Percentiles rank a stretch among this genome's conserved stretches.
Conservation (phyloP, 75 land plant genomes). For the Pseudotsuga menziesii region DNA sequence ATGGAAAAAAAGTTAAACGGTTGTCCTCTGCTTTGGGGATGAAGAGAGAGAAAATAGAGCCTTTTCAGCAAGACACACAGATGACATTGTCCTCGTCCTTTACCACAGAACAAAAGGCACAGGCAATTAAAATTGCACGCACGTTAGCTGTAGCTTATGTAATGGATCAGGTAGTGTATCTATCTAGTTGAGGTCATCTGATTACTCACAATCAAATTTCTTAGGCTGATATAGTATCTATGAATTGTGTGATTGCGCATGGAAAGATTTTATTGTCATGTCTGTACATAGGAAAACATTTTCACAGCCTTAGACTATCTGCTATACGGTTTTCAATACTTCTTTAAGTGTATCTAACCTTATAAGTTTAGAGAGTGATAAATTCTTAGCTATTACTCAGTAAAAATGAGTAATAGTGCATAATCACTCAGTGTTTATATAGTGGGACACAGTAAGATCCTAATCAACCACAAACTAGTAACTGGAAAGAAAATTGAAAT, state of each 20-base stretch:
- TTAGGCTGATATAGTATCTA: not conserved
- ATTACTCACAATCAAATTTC: not conserved
- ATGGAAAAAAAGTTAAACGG: not conserved
- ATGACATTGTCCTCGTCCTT: slow-evolving; percentile 20
- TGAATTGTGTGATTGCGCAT: not conserved
- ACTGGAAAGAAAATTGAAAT: no score
- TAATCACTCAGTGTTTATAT: no score
- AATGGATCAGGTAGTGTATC: slow-evolving; percentile 87
- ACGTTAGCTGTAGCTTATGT: slow-evolving; percentile 90
- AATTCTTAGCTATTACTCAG: not conserved
- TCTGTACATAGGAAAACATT: not conserved
- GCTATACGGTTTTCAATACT: not conserved
- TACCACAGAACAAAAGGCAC: slow-evolving; percentile 46
- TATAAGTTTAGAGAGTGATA: not conserved
- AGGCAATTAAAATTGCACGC: slow-evolving; percentile 62
- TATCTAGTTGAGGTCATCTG: not conserved
- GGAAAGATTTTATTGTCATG: not conserved
- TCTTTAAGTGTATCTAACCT: not conserved
- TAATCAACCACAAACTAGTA: not conserved
- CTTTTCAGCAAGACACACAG: slow-evolving; percentile 10
- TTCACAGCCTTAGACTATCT: not conserved
- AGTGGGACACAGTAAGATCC: not conserved
- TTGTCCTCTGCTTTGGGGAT: slow-evolving; percentile 14
- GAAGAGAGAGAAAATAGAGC: slow-evolving; percentile 25
- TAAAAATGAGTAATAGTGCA: not conserved